A percentile compares a stretch with the other conserved stretches of the same genome.
Evolutionary conservation across 257 asterid genomes (phyloP).

Genomic region (Ligustrum vulgare): DNA sequence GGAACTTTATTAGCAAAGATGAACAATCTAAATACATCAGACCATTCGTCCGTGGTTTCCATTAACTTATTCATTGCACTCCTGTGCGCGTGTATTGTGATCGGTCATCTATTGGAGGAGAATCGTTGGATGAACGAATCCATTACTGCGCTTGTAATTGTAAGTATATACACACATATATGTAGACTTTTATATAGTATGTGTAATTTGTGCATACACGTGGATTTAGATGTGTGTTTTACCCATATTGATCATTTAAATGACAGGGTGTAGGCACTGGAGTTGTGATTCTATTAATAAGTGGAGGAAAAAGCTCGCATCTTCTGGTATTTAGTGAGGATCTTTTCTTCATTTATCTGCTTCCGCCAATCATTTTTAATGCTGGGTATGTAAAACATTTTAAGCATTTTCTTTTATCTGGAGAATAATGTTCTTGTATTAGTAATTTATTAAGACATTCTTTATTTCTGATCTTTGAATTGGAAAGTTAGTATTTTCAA

Average conservation of each 20-base stretch:
- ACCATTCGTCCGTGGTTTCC: constrained; percentile 54
- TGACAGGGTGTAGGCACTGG: constrained; percentile 62
- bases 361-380: constrained; percentile 74
- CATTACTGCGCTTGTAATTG: constrained; percentile 58
- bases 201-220: not conserved
- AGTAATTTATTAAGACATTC: not conserved
- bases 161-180: constrained; percentile 22
- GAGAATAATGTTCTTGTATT: not conserved
- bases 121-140: constrained; percentile 64
- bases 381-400: constrained; percentile 51
- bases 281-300: constrained; percentile 40
- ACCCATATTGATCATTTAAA: constrained; percentile 5
- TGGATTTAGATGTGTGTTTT: not conserved
- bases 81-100: constrained; percentile 56
- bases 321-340: constrained; percentile 65
- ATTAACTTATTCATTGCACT: constrained; percentile 55
- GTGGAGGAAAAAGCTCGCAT: constrained; percentile 59
- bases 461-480: not conserved
- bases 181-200: not conserved
- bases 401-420: constrained; percentile 4
- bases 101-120: constrained; percentile 65
- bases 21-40: constrained; percentile 38
- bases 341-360: constrained; percentile 66
- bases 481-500: not conserved
- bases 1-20: constrained; percentile 26